These are phyloP conservation scores for Apiotrichum porosum DNA, from an alignment of 1,284 basidiomycete genomes.

Conservation along the genomic window DNA sequence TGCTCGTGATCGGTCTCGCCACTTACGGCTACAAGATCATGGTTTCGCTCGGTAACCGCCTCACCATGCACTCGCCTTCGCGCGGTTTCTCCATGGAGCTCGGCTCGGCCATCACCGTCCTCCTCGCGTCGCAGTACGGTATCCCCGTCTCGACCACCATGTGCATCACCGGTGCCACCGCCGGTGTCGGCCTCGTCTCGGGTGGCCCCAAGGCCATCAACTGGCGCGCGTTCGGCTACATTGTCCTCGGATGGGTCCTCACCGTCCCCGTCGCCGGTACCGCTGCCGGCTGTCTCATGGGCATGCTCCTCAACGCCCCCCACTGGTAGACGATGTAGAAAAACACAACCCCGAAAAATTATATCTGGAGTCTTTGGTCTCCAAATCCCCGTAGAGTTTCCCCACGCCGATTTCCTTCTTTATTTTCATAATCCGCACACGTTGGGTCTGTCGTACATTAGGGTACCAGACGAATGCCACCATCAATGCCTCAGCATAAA, in stretches of 20 bases:
- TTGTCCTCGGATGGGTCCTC: slow-evolving; percentile 45
- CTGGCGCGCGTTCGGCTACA: slow-evolving; percentile 40
- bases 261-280: slow-evolving; percentile 50
- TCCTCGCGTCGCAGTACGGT: slow-evolving; percentile 49
- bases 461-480: no score
- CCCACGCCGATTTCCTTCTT: no score
- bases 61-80: slow-evolving; percentile 52
- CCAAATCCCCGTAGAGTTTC: no score
- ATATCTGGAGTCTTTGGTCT: no score
- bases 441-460: no score
- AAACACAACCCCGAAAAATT: no score
- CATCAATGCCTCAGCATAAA: no score
- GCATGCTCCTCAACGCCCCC: slow-evolving; percentile 49
- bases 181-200: slow-evolving; percentile 46
- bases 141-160: slow-evolving; percentile 49
- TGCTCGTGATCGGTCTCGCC: slow-evolving; percentile 51
- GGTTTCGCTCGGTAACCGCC: slow-evolving; percentile 49
- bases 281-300: slow-evolving; percentile 45
- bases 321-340: no score
- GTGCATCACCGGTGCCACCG: slow-evolving; percentile 44
- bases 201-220: slow-evolving; percentile 47
- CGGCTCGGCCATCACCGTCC: slow-evolving; percentile 51
- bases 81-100: slow-evolving; percentile 54
- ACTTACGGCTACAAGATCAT: slow-evolving; percentile 50
- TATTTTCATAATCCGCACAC: no score